Evolutionary conservation across 768 basidiomycete species (phyloP).

Genomic region (Hirschioporus abietinus): DNA sequence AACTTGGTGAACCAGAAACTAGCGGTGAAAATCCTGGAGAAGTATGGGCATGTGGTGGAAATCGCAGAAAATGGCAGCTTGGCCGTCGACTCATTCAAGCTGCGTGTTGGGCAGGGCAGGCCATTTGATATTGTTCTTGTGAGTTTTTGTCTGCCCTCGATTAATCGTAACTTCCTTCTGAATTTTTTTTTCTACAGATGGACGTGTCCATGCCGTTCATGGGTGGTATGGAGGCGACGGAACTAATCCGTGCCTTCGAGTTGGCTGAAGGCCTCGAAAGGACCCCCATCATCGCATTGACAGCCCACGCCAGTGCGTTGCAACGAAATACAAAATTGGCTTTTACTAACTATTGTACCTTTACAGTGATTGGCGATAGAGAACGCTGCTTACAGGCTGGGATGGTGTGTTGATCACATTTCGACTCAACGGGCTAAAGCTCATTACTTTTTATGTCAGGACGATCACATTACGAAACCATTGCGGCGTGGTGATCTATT

Average conservation of each 20-base stretch:
- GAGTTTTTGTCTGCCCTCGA: conserved; percentile 25
- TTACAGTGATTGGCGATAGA: conserved; percentile 80
- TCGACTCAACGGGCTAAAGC: neutral
- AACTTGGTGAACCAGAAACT: conserved; percentile 95
- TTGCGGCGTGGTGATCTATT: conserved; percentile 72
- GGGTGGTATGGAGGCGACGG: conserved; percentile 98
- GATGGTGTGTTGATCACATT: conserved; percentile 27
- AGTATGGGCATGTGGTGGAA: conserved; percentile 91
- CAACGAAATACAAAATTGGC: neutral
- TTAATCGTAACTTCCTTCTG: conserved; percentile 5
- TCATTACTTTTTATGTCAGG: conserved; percentile 24
- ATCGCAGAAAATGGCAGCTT: conserved; percentile 96
- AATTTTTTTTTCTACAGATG: conserved; percentile 54
- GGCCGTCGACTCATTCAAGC: conserved; percentile 89
- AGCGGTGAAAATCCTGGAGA: conserved; percentile 94
- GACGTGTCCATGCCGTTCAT: conserved; percentile 98
- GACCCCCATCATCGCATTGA: conserved; percentile 93
- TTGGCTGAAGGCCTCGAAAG: conserved; percentile 58
- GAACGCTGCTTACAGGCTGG: conserved; percentile 74
- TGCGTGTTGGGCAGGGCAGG: conserved; percentile 58
- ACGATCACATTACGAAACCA: conserved; percentile 82
- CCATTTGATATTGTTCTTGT: conserved; percentile 93
- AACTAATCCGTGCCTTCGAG: conserved; percentile 85
- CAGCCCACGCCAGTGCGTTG: conserved; percentile 90
- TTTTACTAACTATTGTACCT: conserved; percentile 7